A percentile compares a stretch with the other conserved stretches of the same genome.
Evolutionary conservation across 148 eudicot species (phyloP).

Genomic region (Rhododendron kiyosumense): DNA sequence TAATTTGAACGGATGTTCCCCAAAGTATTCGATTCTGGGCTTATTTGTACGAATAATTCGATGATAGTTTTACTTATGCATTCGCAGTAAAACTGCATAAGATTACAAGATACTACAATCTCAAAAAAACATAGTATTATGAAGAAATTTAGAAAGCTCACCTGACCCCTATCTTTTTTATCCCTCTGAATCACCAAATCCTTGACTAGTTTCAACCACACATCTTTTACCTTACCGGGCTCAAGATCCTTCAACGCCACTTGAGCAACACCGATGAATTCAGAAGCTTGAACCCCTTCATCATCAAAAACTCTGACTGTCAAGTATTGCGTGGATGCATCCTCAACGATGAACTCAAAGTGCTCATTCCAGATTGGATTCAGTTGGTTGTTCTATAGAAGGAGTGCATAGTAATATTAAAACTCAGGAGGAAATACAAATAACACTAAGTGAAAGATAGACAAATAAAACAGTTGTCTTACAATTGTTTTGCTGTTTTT

Average conservation of each 20-base stretch:
- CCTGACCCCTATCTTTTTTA: constrained; percentile 74
- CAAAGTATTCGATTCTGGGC: background rate
- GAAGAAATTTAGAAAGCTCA: constrained; percentile 18
- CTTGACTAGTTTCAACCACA: constrained; percentile 79
- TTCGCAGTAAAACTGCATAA: background rate
- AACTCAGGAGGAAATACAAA: background rate
- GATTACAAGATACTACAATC: background rate
- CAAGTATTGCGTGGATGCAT: constrained; percentile 63
- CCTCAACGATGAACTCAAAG: constrained; percentile 89
- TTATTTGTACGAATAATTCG: background rate
- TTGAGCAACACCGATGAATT: constrained; percentile 69
- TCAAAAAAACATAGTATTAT: background rate
- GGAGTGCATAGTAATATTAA: background rate
- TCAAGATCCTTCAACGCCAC: constrained; percentile 50
- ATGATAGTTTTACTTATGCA: background rate
- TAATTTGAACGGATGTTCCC: no score
- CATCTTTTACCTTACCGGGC: constrained; percentile 73
- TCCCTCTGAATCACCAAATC: constrained; percentile 73
- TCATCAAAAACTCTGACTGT: constrained; percentile 78
- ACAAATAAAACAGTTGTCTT: constrained; percentile 19
- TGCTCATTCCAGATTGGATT: constrained; percentile 94
- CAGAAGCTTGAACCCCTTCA: constrained; percentile 84
- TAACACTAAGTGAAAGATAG: background rate
- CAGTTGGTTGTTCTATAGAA: constrained; percentile 50
- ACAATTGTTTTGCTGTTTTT: constrained; percentile 73